Base-by-base conservation (phyloP, 345 rosid genomes). In the Luvunga scandens region DNA sequence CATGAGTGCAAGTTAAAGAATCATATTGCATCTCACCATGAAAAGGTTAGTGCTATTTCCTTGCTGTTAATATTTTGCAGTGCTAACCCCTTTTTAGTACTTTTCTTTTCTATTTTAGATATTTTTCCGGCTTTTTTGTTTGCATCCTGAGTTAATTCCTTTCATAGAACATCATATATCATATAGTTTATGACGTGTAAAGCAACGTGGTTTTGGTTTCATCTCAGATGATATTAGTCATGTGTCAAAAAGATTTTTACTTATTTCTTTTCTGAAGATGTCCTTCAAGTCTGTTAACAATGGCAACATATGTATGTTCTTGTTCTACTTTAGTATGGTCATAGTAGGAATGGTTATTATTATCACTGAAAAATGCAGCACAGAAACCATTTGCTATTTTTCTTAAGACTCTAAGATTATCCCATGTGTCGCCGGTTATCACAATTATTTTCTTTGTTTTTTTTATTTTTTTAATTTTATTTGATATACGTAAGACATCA, bases 1-100 rank as follows among this genome's bases (percentile, higher is more conserved):
- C 98, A 96, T 65, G 99, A 96, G 75, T 96, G 94, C 92, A 94
- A 96, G 90, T 87, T 96, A 19, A 92, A 90, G 85, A 96, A 94
- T 86, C 99, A 96, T 73, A 80, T 96, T 67, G 30, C 89, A 75
- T 83, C 97, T 30, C 94, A 90, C 69, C 99, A 94, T 84, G 98
- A 90, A 81, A 95, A 91, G 95, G 99, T 91, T 33, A 25, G 88
- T 48, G 27, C 68, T 62, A 57, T 53, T 60, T 33, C 38, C 38
- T 48, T 30, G 57, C 66, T 21, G 19, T 27, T 74, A 14, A 8
- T 13, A n/a, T 30, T 30, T 71, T 9, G 30, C 3, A 2, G 50
- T 42, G 0, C 4, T 16, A 25, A 24, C 61, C 24, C 71, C n/a
- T 24, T 39, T 64, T 48, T 72, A 66, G 75, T 16, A 73, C 45